Base-by-base conservation (phyloP, 805 yeast genomes). In the Candida insectalens region DNA sequence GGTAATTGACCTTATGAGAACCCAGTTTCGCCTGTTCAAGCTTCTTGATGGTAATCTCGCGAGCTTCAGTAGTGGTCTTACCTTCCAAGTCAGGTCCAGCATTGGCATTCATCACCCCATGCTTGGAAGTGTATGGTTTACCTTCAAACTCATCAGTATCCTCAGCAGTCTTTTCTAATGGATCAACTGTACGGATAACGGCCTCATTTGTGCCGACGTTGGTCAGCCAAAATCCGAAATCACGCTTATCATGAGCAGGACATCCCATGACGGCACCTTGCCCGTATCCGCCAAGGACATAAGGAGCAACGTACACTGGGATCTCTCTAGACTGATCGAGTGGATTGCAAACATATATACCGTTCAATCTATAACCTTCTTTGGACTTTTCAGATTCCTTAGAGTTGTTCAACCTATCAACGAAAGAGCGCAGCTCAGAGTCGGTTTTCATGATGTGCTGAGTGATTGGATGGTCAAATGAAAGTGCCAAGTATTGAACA, bases 231-330 rank as follows among this genome's bases (percentile, higher is more conserved):
- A 92, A 89, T 6, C 67, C 83, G 45, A 51, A 73, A 50, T 92
- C 98, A 40, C 97, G 68, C 29, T 64, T 62, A 55, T 92, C 97
- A 54, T 88, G 96, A 0, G 82, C 95, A 2, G 98, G 98, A 47
- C 94, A 84, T 2, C 98, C 98, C 97, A 92, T 89, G 1, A 89
- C 97, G 1, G 95, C 95, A 26, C 96, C 95, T 36, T 74, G 74
- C 1, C 96, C 96, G 50, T 89, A 89, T 3, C 70, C 60, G 4
- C 82, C 76, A 23, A 89, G 52, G 1, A 89, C 97, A 54, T 88
- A 92, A 0, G 96, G 95, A 0, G 97, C 96, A 2, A 70, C 88
- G 60, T 71, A 92, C 0, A 89, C 74, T 0, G 96, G 96, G 4
- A 89, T 38, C 20, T 57, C 44, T 1, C 52, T 35, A 3, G 55